phyloP scores from a whole-genome alignment of 2,329 filamentous ascomycete genomes.

The Colletotrichum musicola region DNA sequence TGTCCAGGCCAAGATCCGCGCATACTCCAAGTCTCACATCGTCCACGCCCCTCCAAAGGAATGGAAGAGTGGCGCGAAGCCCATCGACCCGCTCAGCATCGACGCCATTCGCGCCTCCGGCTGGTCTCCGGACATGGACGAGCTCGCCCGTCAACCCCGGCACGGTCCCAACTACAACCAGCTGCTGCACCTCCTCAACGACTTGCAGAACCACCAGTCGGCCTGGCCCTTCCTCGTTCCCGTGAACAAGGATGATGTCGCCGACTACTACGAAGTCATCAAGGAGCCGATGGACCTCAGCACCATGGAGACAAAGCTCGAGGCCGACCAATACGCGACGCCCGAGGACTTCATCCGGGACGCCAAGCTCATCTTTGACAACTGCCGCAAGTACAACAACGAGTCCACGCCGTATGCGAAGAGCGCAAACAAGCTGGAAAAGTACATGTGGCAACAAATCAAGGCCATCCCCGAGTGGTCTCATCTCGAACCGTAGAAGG shows the following conservation, averaged over 20 bases:
- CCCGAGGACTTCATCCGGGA: slow-evolving; percentile 95
- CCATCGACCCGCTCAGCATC: slow-evolving; percentile 89
- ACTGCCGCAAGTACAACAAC: slow-evolving; percentile 96
- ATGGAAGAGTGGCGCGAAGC: slow-evolving; percentile 81
- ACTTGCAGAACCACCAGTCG: slow-evolving; percentile 92
- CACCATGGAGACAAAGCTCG: slow-evolving; percentile 96
- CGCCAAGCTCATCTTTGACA: slow-evolving; percentile 90
- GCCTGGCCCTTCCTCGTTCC: slow-evolving; percentile 96
- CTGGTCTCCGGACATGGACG: slow-evolving; percentile 98
- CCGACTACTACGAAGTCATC: slow-evolving; percentile 99
- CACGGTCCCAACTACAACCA: slow-evolving; percentile 98
- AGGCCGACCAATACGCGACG: slow-evolving; percentile 90
- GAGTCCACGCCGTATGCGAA: slow-evolving; percentile 96
- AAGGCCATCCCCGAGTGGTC: slow-evolving; percentile 95
- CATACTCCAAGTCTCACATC: slow-evolving; percentile 89
- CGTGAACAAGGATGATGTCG: slow-evolving; percentile 94
- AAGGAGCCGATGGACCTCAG: slow-evolving; percentile 96
- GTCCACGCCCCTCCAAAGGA: slow-evolving; percentile 87
- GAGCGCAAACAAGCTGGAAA: slow-evolving; percentile 91
- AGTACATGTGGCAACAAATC: slow-evolving; percentile 95
- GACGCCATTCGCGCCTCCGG: slow-evolving; percentile 91
- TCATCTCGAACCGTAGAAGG: slow-evolving; percentile 64
- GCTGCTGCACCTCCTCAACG: slow-evolving; percentile 90
- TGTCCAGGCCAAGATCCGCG: slow-evolving; percentile 93
- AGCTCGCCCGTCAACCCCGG: slow-evolving; percentile 91